Evolutionary conservation across 1,139 yeast species (phyloP).

Genomic region (Petasospora rhodanensis): DNA sequence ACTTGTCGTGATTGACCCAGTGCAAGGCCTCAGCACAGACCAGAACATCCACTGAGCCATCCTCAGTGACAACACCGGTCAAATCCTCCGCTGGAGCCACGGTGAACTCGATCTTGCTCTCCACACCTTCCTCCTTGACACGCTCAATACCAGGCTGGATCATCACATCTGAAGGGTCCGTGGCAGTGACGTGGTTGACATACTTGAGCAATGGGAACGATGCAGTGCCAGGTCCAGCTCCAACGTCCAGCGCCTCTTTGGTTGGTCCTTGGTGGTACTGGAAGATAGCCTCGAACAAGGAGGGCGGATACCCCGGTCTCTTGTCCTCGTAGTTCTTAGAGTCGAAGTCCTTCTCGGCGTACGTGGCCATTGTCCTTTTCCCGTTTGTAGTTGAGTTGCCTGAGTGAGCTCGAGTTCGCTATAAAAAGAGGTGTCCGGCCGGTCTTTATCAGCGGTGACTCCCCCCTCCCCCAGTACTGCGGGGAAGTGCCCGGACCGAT

Average conservation of each 20-base stretch:
- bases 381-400: too few relatives aligned
- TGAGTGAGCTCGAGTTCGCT: too few relatives aligned
- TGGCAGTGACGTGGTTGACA: slow-evolving; percentile 52
- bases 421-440: too few relatives aligned
- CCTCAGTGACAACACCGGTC: slow-evolving; percentile 20
- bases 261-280: slow-evolving; percentile 34
- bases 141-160: slow-evolving; percentile 38
- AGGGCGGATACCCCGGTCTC: slow-evolving; percentile 62
- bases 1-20: slow-evolving; percentile 61
- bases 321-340: slow-evolving; percentile 54
- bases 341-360: slow-evolving; percentile 54
- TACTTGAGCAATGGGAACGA: slow-evolving; percentile 46
- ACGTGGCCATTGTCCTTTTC: slow-evolving; percentile 67
- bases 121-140: slow-evolving; percentile 5
- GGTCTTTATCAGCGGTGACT: too few relatives aligned
- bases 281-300: slow-evolving; percentile 44
- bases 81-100: slow-evolving; percentile 28
- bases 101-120: slow-evolving; percentile 21
- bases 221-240: slow-evolving; percentile 85
- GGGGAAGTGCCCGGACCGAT: too few relatives aligned
- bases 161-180: slow-evolving; percentile 68
- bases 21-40: slow-evolving; percentile 77
- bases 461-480: too few relatives aligned
- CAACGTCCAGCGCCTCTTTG: slow-evolving; percentile 56
- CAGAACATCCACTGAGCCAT: slow-evolving; percentile 49